Evolutionary conservation across 495 filamentous ascomycete species (phyloP).

Genomic region (Xylaria venustula): DNA sequence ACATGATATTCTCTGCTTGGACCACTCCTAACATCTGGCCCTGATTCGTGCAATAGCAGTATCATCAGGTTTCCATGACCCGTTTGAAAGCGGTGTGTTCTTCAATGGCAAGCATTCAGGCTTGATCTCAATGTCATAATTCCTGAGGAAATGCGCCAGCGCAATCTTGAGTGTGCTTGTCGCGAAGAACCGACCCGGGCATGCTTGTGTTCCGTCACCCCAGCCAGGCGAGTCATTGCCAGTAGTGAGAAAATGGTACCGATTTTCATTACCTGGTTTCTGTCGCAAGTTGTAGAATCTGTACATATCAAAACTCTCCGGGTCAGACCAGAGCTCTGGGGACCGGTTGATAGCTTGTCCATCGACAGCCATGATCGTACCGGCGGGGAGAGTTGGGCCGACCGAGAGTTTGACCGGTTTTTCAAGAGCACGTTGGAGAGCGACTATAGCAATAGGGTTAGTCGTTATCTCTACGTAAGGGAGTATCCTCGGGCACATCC

Average conservation of each 20-base stretch:
- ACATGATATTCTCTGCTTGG: no score
- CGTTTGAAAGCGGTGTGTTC: background rate
- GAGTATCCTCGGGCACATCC: background rate
- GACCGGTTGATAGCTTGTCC: background rate
- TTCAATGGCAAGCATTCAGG: background rate
- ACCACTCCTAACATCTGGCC: background rate
- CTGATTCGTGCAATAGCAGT: constrained; percentile 1
- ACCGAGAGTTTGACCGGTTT: background rate
- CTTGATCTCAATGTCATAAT: constrained; percentile 40
- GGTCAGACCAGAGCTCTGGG: background rate
- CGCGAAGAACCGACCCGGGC: constrained; percentile 50
- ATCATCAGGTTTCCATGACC: constrained; percentile 2
- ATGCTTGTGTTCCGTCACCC: constrained; percentile 41
- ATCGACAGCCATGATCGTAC: constrained; percentile 2
- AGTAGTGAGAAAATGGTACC: background rate
- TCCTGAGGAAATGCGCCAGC: constrained; percentile 34
- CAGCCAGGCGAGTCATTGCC: background rate
- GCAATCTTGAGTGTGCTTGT: constrained; percentile 43
- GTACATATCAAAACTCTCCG: background rate
- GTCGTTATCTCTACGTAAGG: background rate
- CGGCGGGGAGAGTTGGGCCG: background rate
- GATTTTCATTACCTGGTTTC: background rate
- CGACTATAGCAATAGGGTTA: background rate
- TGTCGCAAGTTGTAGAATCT: background rate
- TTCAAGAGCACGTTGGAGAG: background rate